Percentiles rank a stretch among this genome's conserved stretches.
Conservation (phyloP, 1,284 basidiomycete species). For the Entoloma clypeatum region DNA sequence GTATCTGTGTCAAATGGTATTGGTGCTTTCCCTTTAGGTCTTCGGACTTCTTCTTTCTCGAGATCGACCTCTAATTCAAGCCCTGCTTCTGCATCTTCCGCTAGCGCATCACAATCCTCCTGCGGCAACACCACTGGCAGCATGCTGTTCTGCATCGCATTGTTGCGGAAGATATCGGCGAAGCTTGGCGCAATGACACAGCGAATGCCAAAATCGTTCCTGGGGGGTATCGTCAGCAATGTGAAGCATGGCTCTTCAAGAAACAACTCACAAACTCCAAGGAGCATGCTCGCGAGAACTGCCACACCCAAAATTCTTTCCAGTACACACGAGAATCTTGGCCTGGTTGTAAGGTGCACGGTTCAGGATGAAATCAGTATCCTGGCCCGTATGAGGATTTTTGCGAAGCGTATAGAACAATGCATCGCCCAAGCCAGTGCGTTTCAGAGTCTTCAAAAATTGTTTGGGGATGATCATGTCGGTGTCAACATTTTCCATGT, state of each 20-base stretch:
- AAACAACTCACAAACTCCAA: constrained; percentile 79
- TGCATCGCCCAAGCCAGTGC: constrained; percentile 88
- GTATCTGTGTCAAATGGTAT: constrained; percentile 80
- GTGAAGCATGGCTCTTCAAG: constrained; percentile 5
- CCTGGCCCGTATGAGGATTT: constrained; percentile 73
- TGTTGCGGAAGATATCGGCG: constrained; percentile 92
- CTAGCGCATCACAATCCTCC: constrained; percentile 72
- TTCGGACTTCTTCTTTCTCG: constrained; percentile 80
- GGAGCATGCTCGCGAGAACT: constrained; percentile 94
- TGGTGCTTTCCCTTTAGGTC: constrained; percentile 68
- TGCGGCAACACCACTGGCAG: constrained; percentile 79
- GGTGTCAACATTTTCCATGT: constrained; percentile 92
- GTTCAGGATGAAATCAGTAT: constrained; percentile 90
- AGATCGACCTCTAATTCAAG: constrained; percentile 87
- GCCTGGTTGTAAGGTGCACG: constrained; percentile 77
- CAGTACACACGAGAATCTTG: constrained; percentile 86
- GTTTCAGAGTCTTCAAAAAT: constrained; percentile 93
- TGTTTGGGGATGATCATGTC: constrained; percentile 98
- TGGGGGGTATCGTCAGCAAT: constrained; percentile 26
- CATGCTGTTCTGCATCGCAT: constrained; percentile 97
- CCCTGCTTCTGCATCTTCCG: constrained; percentile 78
- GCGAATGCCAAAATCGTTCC: constrained; percentile 92
- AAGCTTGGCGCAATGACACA: constrained; percentile 93
- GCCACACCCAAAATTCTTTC: constrained; percentile 93
- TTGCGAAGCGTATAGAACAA: constrained; percentile 85